Evolutionary conservation across 169 alveolate species (phyloP), one percentile per base, ranked within the genome.

Genomic region (Babesia ovis): DNA sequence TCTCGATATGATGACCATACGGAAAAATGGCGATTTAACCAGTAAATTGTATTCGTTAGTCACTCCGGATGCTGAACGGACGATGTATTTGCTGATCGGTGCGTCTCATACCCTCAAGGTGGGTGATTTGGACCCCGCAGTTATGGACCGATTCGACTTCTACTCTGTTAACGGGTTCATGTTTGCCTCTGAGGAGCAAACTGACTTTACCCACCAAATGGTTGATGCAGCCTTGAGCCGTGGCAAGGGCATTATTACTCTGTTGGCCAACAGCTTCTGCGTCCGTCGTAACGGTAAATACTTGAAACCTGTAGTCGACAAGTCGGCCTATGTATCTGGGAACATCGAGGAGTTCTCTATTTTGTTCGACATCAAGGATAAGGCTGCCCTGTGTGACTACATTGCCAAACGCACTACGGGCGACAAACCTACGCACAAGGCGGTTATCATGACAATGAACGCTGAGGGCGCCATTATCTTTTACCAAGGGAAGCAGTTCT

Each of bases 21-120:
- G 48, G 1, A 45, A n/a, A 4, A n/a, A 14, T 14, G 74, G 41
- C 3, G 46, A 31, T 3, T 29, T 11, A 0, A 64, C 74, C 25
- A 64, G 74, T 22, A 50, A 64, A 34, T 18, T 50, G 23, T 64
- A 46, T 34, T 27, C 42, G 4, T 56, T 64, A 42, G 51, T 64
- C n/a, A 64, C 74, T 22, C 74, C 74, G 0, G 74, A 64, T 22
- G 53, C 59, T 31, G 74, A 64, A 31, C 74, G 74, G 20, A 64
- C 74, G 5, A 64, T 64, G 74, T 64, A 50, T 22, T 31, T 64
- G 25, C 4, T 48, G 18, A 45, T 43, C 41, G 74, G 74, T 29
- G 74, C 74, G 4, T 64, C 74, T 12, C 74, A 64, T 34, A 32
- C 61, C 29, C 22, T 64, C 42, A 45, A 31, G 1, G 20, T 27